These are phyloP conservation scores for Isoetes taiwanensis DNA, from an alignment of 75 land plant genomes.

Conservation along the genomic window DNA sequence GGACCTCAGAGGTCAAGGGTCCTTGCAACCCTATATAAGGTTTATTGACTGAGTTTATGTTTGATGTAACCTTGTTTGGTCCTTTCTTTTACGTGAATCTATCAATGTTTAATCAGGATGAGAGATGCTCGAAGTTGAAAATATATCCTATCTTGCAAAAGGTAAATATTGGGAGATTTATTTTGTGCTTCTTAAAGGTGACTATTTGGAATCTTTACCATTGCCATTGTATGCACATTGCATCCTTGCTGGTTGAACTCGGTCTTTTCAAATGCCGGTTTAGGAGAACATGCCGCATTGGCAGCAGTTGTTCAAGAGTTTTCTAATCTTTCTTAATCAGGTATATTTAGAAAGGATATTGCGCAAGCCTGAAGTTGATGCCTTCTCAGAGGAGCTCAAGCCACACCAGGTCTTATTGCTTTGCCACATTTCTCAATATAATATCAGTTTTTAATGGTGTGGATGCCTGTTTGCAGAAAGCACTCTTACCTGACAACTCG, in stretches of 20 bases:
- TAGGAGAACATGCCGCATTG: too few relatives aligned
- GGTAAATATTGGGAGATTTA: slow-evolving; percentile 26
- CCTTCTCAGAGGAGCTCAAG: slow-evolving; percentile 89
- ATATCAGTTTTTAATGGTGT: not conserved
- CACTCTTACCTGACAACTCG: slow-evolving; percentile 87
- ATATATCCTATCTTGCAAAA: slow-evolving; percentile 95
- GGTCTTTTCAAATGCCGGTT: too few relatives aligned
- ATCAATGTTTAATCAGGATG: slow-evolving; percentile 49
- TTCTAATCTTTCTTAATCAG: too few relatives aligned
- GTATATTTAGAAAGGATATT: slow-evolving; percentile 92
- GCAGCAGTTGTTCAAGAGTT: too few relatives aligned
- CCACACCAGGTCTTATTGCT: slow-evolving; percentile 97
- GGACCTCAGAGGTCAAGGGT: slow-evolving; percentile 98
- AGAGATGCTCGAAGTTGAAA: slow-evolving; percentile 90
- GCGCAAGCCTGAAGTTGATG: slow-evolving; percentile 97
- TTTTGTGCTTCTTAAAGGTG: not conserved
- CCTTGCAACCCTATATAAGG: slow-evolving; percentile 95
- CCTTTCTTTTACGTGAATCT: not conserved
- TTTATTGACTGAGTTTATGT: not conserved
- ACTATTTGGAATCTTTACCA: not conserved
- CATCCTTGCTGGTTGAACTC: too few relatives aligned
- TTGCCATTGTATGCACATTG: too few relatives aligned
- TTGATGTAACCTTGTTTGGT: not conserved
- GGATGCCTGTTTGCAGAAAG: slow-evolving; percentile 45
- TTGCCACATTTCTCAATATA: too few relatives aligned